These are phyloP conservation scores for Arthroderma uncinatum DNA, from an alignment of 2,329 filamentous ascomycete genomes.

Conservation along the genomic window DNA sequence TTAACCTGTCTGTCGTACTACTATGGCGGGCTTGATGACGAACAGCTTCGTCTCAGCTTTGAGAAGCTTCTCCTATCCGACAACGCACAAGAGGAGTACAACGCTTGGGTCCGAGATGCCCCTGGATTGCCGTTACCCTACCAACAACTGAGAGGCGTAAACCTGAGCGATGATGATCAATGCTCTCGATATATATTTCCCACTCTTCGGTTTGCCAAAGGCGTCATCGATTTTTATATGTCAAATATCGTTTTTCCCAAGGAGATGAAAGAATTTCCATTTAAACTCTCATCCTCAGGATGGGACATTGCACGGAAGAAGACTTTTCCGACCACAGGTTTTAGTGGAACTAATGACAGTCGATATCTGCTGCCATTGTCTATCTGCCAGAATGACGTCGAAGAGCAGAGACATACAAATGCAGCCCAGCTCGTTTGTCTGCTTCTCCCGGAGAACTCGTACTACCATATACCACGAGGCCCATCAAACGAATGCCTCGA, in stretches of 20 bases:
- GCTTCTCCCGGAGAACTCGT: slow-evolving; percentile 40
- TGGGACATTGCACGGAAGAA: slow-evolving; percentile 51
- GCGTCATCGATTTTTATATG: slow-evolving; percentile 50
- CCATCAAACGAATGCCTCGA: slow-evolving; percentile 20
- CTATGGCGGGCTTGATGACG: slow-evolving; percentile 43
- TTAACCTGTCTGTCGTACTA: slow-evolving; percentile 49
- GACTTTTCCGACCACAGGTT: slow-evolving; percentile 45
- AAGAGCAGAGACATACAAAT: slow-evolving; percentile 49
- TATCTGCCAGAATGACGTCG: slow-evolving; percentile 44
- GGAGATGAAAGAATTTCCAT: slow-evolving; percentile 48
- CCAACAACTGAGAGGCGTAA: slow-evolving; percentile 41
- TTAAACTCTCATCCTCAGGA: slow-evolving; percentile 50
- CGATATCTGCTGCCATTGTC: slow-evolving; percentile 42
- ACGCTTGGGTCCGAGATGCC: slow-evolving; percentile 23
- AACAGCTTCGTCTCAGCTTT: slow-evolving; percentile 42
- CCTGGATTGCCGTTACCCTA: slow-evolving; percentile 29
- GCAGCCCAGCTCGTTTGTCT: slow-evolving; percentile 49
- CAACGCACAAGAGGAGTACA: slow-evolving; percentile 41
- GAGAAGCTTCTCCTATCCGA: slow-evolving; percentile 40
- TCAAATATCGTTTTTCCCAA: slow-evolving; percentile 45
- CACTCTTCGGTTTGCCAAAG: slow-evolving; percentile 12
- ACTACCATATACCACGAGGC: slow-evolving; percentile 7
- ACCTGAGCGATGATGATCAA: slow-evolving; percentile 42
- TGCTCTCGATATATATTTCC: slow-evolving; percentile 11
- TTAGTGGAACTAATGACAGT: slow-evolving; percentile 56